Evolutionary conservation across 2,329 filamentous ascomycete genomes (phyloP).

Genomic region (Aspergillus caelatus): DNA sequence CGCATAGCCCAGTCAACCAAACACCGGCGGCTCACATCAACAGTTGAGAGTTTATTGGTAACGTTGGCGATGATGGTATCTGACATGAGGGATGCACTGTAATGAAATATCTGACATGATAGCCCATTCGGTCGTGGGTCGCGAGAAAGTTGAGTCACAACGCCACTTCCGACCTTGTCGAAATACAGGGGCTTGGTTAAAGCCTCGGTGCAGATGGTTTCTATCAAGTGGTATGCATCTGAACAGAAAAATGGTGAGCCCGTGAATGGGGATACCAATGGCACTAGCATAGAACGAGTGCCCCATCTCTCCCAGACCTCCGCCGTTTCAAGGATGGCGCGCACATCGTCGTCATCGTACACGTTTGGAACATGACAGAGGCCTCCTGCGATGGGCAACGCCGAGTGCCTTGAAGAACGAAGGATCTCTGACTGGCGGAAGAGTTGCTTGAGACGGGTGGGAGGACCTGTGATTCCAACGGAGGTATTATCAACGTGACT

Average conservation of each 20-base stretch:
- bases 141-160: no score
- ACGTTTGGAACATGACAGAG: constrained; percentile 45
- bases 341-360: constrained; percentile 37
- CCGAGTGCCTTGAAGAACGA: constrained; percentile 19
- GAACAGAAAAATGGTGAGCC: neutral
- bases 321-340: neutral
- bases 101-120: no score
- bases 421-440: constrained; percentile 20
- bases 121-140: no score
- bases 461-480: constrained; percentile 28
- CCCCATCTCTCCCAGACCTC: neutral
- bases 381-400: constrained; percentile 26
- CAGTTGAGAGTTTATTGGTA: no score
- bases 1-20: no score
- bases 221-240: neutral
- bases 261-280: constrained; percentile 8
- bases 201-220: neutral
- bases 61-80: no score
- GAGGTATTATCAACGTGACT: constrained; percentile 23
- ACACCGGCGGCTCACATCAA: no score
- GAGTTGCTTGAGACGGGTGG: constrained; percentile 20
- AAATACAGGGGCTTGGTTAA: constrained; percentile 5
- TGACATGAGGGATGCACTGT: no score
- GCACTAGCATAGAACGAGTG: constrained; percentile 5
- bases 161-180: neutral